phyloP scores from a whole-genome alignment of 345 rosid genomes.

The Eucalyptus tenuipes region DNA sequence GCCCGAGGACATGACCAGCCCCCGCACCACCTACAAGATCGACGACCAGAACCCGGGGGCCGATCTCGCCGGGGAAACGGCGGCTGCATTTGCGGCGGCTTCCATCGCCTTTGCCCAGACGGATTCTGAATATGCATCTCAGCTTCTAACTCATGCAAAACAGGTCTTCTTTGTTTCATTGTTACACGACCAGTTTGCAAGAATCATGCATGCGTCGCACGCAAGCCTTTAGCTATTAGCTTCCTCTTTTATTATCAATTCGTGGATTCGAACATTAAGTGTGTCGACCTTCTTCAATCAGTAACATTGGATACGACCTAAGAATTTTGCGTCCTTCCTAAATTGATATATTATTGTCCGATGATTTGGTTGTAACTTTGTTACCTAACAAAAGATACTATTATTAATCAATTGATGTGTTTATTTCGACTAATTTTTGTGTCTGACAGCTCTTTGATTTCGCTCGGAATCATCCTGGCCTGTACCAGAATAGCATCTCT shows the following conservation, averaged over 20 bases:
- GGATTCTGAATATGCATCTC: constrained; percentile 18
- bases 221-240: not conserved
- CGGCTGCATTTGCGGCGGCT: constrained; percentile 67
- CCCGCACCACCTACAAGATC: constrained; percentile 24
- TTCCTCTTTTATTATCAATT: not conserved
- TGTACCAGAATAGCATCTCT: constrained; percentile 18
- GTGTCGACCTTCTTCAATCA: not conserved
- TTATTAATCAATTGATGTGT: not conserved
- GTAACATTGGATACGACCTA: not conserved
- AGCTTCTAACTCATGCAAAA: constrained; percentile 37
- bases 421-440: not conserved
- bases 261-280: not conserved
- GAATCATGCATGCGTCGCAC: not conserved
- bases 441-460: constrained; percentile 19
- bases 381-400: not conserved
- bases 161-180: not conserved
- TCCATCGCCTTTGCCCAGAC: constrained; percentile 27
- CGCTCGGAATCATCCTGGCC: constrained; percentile 10
- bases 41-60: constrained; percentile 48
- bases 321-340: not conserved
- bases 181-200: not conserved
- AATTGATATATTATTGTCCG: not conserved
- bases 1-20: constrained; percentile 75
- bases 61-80: constrained; percentile 56
- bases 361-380: not conserved